phyloP scores from a whole-genome alignment of 192 early-diverging fungal species.

The Backusella mclennaniae region DNA sequence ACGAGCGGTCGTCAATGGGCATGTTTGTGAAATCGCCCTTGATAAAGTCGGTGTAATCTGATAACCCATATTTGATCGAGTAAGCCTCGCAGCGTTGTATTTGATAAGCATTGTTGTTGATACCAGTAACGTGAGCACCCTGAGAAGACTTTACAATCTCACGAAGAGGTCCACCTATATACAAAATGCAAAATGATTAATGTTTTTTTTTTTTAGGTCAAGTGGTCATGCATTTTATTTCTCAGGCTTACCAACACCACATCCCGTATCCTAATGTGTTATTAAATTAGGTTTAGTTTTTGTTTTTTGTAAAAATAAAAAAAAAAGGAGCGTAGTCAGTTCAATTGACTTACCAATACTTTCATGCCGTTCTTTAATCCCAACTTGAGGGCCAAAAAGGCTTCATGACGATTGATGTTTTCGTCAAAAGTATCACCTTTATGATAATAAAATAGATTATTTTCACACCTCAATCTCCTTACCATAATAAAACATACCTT shows the following conservation, averaged over 20 bases:
- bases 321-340: background rate
- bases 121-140: constrained; percentile 74
- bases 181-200: background rate
- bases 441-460: background rate
- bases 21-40: constrained; percentile 86
- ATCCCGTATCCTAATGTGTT: constrained; percentile 71
- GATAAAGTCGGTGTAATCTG: constrained; percentile 55
- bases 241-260: constrained; percentile 70
- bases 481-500: constrained; percentile 20
- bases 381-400: constrained; percentile 68
- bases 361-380: constrained; percentile 61
- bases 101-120: constrained; percentile 95
- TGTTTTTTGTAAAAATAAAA: background rate
- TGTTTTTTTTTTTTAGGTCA: background rate
- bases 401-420: constrained; percentile 84
- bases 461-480: background rate
- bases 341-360: constrained; percentile 63
- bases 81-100: constrained; percentile 77
- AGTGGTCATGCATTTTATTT: background rate
- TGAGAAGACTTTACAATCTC: constrained; percentile 77
- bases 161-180: constrained; percentile 69
- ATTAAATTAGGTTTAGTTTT: background rate
- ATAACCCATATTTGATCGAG: constrained; percentile 67
- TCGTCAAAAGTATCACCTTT: constrained; percentile 67
- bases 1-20: constrained; percentile 67